These are phyloP conservation scores for Phaeophleospora eucalypticola DNA, from an alignment of 2,329 filamentous ascomycete species.

Conservation along the genomic window DNA sequence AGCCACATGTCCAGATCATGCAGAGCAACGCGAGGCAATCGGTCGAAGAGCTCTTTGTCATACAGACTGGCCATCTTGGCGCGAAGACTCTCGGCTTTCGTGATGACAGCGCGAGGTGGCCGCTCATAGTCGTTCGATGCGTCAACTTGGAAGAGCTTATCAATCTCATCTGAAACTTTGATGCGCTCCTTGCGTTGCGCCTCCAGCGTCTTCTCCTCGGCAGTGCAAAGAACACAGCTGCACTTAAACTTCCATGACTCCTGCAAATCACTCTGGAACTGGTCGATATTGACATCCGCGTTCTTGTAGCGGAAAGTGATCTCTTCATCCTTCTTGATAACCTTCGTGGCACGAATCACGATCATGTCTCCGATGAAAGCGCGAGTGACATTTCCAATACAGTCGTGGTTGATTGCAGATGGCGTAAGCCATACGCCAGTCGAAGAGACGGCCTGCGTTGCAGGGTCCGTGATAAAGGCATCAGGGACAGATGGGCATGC, in stretches of 20 bases:
- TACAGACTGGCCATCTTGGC: constrained; percentile 9
- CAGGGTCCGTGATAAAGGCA: not conserved
- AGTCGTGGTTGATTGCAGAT: constrained; percentile 53
- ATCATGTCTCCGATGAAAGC: constrained; percentile 54
- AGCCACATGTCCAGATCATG: constrained; percentile 16
- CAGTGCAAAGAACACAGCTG: constrained; percentile 38
- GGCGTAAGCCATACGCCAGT: constrained; percentile 48
- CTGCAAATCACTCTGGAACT: constrained; percentile 33
- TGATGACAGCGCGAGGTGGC: constrained; percentile 2
- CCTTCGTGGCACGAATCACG: constrained; percentile 45
- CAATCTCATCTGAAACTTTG: constrained; percentile 1
- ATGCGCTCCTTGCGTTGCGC: constrained; percentile 2
- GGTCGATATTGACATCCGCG: constrained; percentile 21
- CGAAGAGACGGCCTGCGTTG: not conserved
- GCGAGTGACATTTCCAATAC: constrained; percentile 44
- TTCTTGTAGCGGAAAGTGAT: constrained; percentile 29
- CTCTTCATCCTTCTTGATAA: constrained; percentile 46
- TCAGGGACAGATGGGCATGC: constrained; percentile 5
- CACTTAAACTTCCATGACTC: constrained; percentile 43
- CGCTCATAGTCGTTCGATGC: not conserved
- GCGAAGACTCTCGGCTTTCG: constrained; percentile 10
- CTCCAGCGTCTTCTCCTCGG: constrained; percentile 8
- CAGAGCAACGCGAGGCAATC: constrained; percentile 12
- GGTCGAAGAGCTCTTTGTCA: constrained; percentile 9
- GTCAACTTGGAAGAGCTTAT: not conserved